phyloP scores from a whole-genome alignment of 208 protist genomes.

The Trypanosomatidae sp. region DNA sequence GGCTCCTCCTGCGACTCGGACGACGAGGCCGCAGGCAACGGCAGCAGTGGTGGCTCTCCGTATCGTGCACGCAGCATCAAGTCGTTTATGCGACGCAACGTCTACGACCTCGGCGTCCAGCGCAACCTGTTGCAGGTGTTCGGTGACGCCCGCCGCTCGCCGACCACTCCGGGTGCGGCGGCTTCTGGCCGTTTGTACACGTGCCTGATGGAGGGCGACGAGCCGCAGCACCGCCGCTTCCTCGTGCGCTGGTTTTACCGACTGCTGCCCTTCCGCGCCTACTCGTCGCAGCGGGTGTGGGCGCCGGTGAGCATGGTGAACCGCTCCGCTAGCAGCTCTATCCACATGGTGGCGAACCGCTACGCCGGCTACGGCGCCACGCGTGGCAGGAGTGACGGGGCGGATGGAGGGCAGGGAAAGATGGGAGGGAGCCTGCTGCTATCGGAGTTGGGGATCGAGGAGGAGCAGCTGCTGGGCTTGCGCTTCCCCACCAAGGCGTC shows the following conservation, averaged over 20 bases:
- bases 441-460: constrained; percentile 34
- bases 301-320: constrained; percentile 8
- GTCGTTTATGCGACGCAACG: constrained; percentile 42
- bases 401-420: too few species aligned
- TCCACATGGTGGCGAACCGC: constrained; percentile 21
- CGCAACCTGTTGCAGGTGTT: constrained; percentile 84
- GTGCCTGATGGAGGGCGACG: constrained; percentile 54
- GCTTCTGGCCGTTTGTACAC: constrained; percentile 28
- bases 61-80: constrained; percentile 17
- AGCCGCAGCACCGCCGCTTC: constrained; percentile 42
- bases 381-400: constrained; percentile 1
- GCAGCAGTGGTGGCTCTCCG: too few species aligned
- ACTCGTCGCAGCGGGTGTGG: constrained; percentile 45
- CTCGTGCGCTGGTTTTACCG: constrained; percentile 75
- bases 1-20: constrained; percentile 20
- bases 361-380: constrained; percentile 17
- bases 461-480: constrained; percentile 53
- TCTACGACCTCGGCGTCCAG: constrained; percentile 83
- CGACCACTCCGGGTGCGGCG: constrained; percentile 7
- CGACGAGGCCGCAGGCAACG: too few species aligned
- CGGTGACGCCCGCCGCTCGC: constrained; percentile 69
- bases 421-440: constrained; percentile 19
- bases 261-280: constrained; percentile 62
- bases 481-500: constrained; percentile 55
- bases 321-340: constrained; percentile 28